These are phyloP conservation scores for Casuarina equisetifolia DNA, from an alignment of 306 rosid genomes.

Conservation along the genomic window DNA sequence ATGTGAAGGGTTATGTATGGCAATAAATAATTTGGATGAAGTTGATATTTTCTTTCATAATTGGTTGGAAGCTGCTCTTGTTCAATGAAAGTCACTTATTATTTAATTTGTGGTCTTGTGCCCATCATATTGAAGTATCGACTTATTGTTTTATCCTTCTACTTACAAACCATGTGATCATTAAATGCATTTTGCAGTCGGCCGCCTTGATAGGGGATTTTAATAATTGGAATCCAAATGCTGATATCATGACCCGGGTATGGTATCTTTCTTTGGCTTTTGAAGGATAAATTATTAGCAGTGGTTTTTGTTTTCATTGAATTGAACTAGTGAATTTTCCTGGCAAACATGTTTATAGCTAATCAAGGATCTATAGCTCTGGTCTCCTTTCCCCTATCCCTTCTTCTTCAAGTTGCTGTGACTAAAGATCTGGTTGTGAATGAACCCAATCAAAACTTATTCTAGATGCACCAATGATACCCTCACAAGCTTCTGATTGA, in stretches of 20 bases:
- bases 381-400: neutral
- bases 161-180: neutral
- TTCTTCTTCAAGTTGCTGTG: neutral
- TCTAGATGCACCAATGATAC: neutral
- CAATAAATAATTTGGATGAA: neutral
- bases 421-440: neutral
- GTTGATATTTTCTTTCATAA: neutral
- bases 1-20: neutral
- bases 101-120: neutral
- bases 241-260: constrained; percentile 81
- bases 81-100: constrained; percentile 3
- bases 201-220: constrained; percentile 94
- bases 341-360: neutral
- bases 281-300: neutral
- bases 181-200: constrained; percentile 60
- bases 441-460: neutral
- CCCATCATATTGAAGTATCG: neutral
- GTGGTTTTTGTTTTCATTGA: neutral
- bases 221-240: constrained; percentile 93
- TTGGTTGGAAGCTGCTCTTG: neutral
- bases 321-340: neutral
- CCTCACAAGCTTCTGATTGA: neutral
- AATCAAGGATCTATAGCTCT: neutral
- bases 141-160: constrained; percentile 1
- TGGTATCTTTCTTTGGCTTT: constrained; percentile 26